These are phyloP conservation scores for Yueomyces sp. DNA, from an alignment of 805 yeast genomes.

Conservation along the genomic window DNA sequence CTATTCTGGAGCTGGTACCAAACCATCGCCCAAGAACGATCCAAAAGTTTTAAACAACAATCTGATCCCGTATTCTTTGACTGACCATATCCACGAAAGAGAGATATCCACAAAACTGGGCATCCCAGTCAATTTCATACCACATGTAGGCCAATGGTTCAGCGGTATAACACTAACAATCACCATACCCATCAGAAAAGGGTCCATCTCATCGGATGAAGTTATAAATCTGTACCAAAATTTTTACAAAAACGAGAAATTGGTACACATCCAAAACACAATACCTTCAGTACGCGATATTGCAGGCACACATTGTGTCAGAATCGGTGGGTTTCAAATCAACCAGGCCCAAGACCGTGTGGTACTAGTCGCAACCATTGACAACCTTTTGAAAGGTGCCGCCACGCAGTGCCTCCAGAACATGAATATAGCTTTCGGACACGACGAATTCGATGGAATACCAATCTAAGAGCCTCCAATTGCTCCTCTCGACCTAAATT, in stretches of 20 bases:
- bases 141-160: constrained; percentile 99
- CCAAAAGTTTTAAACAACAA: constrained; percentile 60
- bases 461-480: constrained; percentile 37
- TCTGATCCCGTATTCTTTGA: constrained; percentile 86
- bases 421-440: constrained; percentile 79
- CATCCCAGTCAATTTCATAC: constrained; percentile 71
- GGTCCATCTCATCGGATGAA: constrained; percentile 62
- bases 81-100: constrained; percentile 93
- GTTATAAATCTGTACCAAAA: constrained; percentile 59
- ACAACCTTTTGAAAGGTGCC: constrained; percentile 93
- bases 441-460: constrained; percentile 90
- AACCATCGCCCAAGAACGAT: constrained; percentile 95
- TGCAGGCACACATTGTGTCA: constrained; percentile 88
- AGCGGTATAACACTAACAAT: constrained; percentile 94
- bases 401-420: constrained; percentile 97
- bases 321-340: constrained; percentile 91
- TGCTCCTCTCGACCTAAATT: too few relatives aligned
- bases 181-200: constrained; percentile 68
- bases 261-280: constrained; percentile 78
- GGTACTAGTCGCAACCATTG: constrained; percentile 90
- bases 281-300: constrained; percentile 88
- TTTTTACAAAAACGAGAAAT: constrained; percentile 73
- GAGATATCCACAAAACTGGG: constrained; percentile 81
- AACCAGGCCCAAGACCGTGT: constrained; percentile 80
- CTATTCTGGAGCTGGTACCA: constrained; percentile 98